Evolutionary conservation across 2,329 filamentous ascomycete species (phyloP), one percentile per base, ranked within the genome.

Genomic region (Aspergillus brasiliensis): DNA sequence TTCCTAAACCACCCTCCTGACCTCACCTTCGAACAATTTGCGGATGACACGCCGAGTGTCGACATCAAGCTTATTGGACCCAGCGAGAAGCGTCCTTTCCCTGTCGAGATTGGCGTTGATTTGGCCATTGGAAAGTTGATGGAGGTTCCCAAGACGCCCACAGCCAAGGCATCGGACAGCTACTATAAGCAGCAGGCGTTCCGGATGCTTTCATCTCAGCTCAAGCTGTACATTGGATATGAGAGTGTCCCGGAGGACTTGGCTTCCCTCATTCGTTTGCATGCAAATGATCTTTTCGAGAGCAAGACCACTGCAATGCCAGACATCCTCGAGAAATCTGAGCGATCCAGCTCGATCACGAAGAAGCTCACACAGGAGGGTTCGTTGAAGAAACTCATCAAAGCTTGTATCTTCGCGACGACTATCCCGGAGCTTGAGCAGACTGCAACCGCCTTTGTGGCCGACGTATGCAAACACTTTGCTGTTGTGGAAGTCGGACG

Each of bases 131-230:
- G 89, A 58, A 97, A 96, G 75, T 78, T 99, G 48, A 90, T 89
- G 81, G 94, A 98, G 71, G 77, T 86, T 1, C 88, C 91, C 0
- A 94, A 90, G 73, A 78, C 80, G 1, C 73, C 81, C 13, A 77
- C 81, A 19, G 79, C 80, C 3, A 88, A 83, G 59, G 87, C 74
- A n/a, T 75, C 90, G 37, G 94, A 98, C 69, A 81, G 81, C 0
- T 95, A 91, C 74, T 97, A 99, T 81, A 98, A 98, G 79, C 90
- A 91, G 71, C 92, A 99, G 76, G 91, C 96, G 0, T 87, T 97
- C 66, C 88, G 92, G 62, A 84, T 98, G 69, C 88, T 99, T 70
- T 92, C 90, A 66, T 86, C 92, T 0, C 93, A 98, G 69, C 82
- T 97, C 55, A 99, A 98, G 79, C 82, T 99, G 31, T 87, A 94